Evolutionary conservation across 2,329 filamentous ascomycete genomes (phyloP).

Genomic region (Colletotrichum viniferum): DNA sequence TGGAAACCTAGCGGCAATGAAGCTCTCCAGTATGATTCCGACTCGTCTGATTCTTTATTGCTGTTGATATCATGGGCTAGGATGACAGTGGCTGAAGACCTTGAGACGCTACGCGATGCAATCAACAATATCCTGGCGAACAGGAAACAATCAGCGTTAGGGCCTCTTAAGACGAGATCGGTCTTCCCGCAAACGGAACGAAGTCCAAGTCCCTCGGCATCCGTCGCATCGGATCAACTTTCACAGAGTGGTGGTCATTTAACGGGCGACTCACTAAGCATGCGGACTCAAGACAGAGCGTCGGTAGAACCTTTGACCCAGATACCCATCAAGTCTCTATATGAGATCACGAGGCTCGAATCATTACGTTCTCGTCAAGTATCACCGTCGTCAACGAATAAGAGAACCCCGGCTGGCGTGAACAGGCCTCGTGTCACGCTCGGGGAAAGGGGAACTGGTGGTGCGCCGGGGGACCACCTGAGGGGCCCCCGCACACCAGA

Average conservation of each 20-base stretch:
- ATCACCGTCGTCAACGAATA: background rate
- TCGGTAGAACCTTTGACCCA: background rate
- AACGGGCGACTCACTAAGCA: background rate
- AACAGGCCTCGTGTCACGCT: no score
- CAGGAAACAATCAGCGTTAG: background rate
- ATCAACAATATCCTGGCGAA: background rate
- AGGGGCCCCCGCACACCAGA: no score
- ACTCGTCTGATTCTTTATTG: fast-evolving
- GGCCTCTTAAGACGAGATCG: background rate
- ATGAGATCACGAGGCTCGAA: background rate
- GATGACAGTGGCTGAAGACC: background rate
- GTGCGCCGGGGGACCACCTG: no score
- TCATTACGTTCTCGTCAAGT: background rate
- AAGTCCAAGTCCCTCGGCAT: background rate
- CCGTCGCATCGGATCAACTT: background rate
- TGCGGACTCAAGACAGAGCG: background rate
- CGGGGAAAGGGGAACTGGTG: no score
- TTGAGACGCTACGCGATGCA: background rate
- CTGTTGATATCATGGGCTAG: background rate
- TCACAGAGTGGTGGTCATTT: background rate
- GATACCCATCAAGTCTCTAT: background rate
- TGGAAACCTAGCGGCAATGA: background rate
- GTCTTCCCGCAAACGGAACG: background rate
- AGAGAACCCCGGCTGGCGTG: background rate
- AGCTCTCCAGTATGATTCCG: background rate